Percentiles rank a stretch among this genome's conserved stretches.
Evolutionary conservation across 371 early-diverging fungal genomes (phyloP).

Genomic region (Circinella minor): DNA sequence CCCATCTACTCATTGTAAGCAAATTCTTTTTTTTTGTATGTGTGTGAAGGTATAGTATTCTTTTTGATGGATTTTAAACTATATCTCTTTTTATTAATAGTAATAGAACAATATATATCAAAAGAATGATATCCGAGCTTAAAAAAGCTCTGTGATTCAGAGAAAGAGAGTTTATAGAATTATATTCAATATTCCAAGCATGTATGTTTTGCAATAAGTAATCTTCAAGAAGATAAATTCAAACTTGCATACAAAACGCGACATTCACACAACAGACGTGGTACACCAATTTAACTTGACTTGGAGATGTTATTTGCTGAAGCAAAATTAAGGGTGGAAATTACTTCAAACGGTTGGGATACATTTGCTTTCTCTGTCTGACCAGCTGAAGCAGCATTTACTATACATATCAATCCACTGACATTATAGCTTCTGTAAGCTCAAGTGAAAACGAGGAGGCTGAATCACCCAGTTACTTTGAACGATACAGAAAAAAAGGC

Average conservation of each 20-base stretch:
- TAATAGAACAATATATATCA: background rate
- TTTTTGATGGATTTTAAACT: background rate
- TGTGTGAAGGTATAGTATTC: background rate
- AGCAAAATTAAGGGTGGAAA: background rate
- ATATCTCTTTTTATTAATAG: background rate
- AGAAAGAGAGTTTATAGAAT: background rate
- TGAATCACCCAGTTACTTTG: slow-evolving; percentile 4
- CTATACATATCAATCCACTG: background rate
- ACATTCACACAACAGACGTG: background rate
- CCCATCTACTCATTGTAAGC: background rate
- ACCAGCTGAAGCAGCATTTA: background rate
- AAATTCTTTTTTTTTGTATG: background rate
- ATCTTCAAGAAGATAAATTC: background rate
- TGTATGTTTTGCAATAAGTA: background rate
- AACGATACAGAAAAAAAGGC: slow-evolving; percentile 17
- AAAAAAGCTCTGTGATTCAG: background rate
- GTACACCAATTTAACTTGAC: background rate
- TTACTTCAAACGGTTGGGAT: background rate
- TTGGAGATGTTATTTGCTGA: background rate
- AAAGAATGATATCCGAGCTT: background rate
- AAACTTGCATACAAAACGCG: background rate
- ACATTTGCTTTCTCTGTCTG: background rate
- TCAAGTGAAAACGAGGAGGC: background rate
- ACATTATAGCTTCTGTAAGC: background rate
- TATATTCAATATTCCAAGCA: background rate